Evolutionary conservation across 73 alveolate genomes (phyloP).

Genomic region (Halteria grandinella): DNA sequence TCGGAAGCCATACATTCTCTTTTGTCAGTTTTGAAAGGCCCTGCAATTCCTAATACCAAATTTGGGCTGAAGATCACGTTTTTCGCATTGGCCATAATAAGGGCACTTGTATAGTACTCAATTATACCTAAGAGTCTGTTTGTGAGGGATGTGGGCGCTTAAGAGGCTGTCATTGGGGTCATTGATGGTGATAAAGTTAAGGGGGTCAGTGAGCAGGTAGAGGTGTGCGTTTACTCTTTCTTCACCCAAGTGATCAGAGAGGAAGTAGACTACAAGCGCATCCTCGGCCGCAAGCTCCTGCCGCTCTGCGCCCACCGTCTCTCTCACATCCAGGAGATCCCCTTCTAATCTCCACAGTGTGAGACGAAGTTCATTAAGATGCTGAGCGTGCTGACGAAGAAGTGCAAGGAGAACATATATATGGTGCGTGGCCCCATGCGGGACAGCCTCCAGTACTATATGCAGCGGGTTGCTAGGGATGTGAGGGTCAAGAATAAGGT

Average conservation of each 20-base stretch:
- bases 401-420: conserved; percentile 50
- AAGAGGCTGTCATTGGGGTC: conserved; percentile 16
- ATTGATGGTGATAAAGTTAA: not conserved
- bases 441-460: too few species aligned
- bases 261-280: conserved; percentile 49
- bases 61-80: conserved; percentile 22
- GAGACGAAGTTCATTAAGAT: conserved; percentile 56
- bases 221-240: conserved; percentile 39
- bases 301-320: conserved; percentile 26
- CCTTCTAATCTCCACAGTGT: not conserved
- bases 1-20: conserved; percentile 18
- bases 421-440: too few species aligned
- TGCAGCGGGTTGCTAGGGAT: too few species aligned
- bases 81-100: not conserved
- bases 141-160: conserved; percentile 1
- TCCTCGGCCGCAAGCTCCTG: conserved; percentile 33
- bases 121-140: conserved; percentile 1
- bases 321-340: not conserved
- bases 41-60: conserved; percentile 31
- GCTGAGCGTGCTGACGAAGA: conserved; percentile 46
- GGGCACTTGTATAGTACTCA: not conserved
- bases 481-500: too few species aligned
- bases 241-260: conserved; percentile 51
- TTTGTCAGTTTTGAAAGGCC: conserved; percentile 1
- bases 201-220: conserved; percentile 28